Evolutionary conservation across 2,329 filamentous ascomycete genomes (phyloP), one percentile per base, ranked within the genome.

Genomic region (Exophiala mesophila): DNA sequence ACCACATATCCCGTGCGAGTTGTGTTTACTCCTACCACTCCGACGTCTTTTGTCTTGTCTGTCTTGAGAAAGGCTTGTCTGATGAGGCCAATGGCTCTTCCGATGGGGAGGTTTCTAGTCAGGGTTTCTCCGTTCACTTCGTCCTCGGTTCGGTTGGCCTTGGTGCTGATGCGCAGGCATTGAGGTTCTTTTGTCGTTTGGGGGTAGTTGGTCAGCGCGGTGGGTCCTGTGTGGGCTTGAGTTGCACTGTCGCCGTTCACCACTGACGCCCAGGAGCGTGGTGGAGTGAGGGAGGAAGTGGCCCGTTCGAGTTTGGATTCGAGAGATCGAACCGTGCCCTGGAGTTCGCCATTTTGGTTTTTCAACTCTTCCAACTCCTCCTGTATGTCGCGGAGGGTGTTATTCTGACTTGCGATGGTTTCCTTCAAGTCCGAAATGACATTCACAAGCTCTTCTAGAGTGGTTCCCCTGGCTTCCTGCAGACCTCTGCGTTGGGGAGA

Each of bases 251-350:
- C n/a, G 24, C 24, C n/a, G 24, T 8, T n/a, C n/a, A n/a, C 24
- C 42, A 23, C 42, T 45, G 18, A 45, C 13, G 26, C 41, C 16
- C 13, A 28, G 24, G 24, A 28, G 24, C 24, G 24, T 28, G 39
- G 26, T 38, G 28, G 38, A 12, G 21, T 9, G 10, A 20, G 8
- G 18, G 21, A 15, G n/a, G 24, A 28, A 21, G 34, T 21, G 34
- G 16, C 5, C 12, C 5, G 16, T 24, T 26, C 34, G 34, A 37
- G 34, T 15, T 37, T 21, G 12, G 34, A n/a, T 24, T 24, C 17
- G 34, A 37, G 34, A n/a, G 17, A 37, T 28, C 8, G 24, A n/a
- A 28, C 24, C 24, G 24, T 28, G 24, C 24, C n/a, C 18, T 21
- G 21, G 19, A 33, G 28, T 33, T 40, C 29, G 13, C 6, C 4